These are phyloP conservation scores for Encephalitozoon cuniculi DNA, from an alignment of 371 early-diverging fungal genomes.

Conservation along the genomic window DNA sequence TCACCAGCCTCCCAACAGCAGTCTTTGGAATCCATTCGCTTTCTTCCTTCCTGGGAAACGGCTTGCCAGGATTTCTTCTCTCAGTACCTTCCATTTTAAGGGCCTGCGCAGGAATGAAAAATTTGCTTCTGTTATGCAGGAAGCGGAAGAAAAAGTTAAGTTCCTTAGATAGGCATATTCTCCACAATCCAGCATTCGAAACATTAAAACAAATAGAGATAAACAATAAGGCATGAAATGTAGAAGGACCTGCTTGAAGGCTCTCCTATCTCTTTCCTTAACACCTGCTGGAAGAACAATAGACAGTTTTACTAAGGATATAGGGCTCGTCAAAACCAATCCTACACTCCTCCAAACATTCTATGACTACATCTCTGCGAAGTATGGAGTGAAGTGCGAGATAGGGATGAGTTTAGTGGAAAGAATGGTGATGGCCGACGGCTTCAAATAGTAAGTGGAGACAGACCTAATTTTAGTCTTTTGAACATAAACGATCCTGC, in stretches of 20 bases:
- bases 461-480: neutral
- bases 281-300: slow-evolving; percentile 19
- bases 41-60: slow-evolving; percentile 35
- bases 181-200: neutral
- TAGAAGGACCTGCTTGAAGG: neutral
- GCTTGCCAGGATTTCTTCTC: neutral
- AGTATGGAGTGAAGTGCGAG: slow-evolving; percentile 36
- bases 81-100: slow-evolving; percentile 27
- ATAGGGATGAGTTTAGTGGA: slow-evolving; percentile 32
- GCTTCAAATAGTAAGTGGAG: slow-evolving; percentile 1
- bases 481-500: neutral
- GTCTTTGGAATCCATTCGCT: slow-evolving; percentile 61
- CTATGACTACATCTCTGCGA: slow-evolving; percentile 28
- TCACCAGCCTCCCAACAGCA: slow-evolving; percentile 60
- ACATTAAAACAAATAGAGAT: neutral
- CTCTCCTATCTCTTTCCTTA: neutral
- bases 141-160: neutral
- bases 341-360: slow-evolving; percentile 5
- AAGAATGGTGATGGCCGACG: neutral
- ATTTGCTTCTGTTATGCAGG: neutral
- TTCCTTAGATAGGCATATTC: neutral
- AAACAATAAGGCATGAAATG: neutral
- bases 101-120: neutral
- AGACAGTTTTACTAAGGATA: slow-evolving; percentile 10
- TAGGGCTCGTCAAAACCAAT: neutral